A percentile compares a stretch with the other conserved stretches of the same genome.
Evolutionary conservation across 108 stramenopile genomes (phyloP).

Genomic region (Nitzschia sp.): DNA sequence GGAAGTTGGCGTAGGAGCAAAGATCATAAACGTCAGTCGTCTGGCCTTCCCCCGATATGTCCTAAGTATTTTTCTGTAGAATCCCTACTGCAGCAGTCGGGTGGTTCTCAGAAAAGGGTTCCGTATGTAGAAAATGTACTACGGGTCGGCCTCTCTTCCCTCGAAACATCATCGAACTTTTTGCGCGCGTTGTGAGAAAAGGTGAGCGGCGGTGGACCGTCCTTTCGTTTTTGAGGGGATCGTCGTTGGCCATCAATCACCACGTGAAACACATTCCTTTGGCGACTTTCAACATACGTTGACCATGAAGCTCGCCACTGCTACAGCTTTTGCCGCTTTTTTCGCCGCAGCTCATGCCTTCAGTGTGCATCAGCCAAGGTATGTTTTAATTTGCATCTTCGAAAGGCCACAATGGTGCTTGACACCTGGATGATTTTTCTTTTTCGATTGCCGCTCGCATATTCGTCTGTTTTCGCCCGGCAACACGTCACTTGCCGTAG

Average conservation of each 20-base stretch:
- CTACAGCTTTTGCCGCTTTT: conserved; percentile 36
- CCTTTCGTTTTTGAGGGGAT: too few relatives aligned
- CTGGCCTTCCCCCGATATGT: neutral
- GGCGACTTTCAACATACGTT: neutral
- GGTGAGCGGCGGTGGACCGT: too few relatives aligned
- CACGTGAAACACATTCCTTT: too few relatives aligned
- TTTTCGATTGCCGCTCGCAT: neutral
- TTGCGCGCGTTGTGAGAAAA: too few relatives aligned
- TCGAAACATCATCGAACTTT: neutral
- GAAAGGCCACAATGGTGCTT: neutral
- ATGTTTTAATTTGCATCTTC: conserved; percentile 5
- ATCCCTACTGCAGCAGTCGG: neutral
- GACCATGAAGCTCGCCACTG: conserved; percentile 27
- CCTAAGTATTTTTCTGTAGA: neutral
- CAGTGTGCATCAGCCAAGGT: conserved; percentile 14
- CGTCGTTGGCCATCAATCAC: too few relatives aligned
- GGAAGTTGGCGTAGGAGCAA: too few relatives aligned
- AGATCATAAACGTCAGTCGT: conserved; percentile 9
- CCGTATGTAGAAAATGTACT: neutral
- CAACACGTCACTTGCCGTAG: conserved; percentile 3
- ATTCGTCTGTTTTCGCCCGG: conserved; percentile 15
- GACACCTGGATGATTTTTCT: neutral
- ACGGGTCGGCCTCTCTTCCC: neutral
- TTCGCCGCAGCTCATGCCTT: conserved; percentile 24
- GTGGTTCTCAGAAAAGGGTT: neutral